phyloP scores from a whole-genome alignment of 140 eudicot genomes.

The Cichorium intybus region DNA sequence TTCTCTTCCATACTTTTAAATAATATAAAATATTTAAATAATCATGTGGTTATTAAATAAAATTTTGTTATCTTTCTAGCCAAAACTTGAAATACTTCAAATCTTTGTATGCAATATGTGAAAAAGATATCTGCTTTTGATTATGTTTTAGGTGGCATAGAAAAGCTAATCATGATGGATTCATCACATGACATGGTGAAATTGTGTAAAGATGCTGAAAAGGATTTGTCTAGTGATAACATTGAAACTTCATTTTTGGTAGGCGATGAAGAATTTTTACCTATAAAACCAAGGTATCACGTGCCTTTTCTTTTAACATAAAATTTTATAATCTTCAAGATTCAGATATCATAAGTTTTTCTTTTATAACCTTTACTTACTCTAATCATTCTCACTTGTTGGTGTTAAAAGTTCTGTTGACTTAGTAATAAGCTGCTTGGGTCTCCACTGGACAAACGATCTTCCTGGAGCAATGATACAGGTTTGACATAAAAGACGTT shows the following conservation, averaged over 20 bases:
- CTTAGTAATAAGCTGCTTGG: constrained; percentile 88
- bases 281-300: constrained; percentile 69
- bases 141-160: constrained; percentile 66
- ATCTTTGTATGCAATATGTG: too few species aligned
- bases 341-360: constrained; percentile 5
- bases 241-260: constrained; percentile 79
- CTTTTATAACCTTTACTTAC: constrained; percentile 11
- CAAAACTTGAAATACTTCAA: too few species aligned
- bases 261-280: constrained; percentile 91
- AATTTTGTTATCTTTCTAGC: too few species aligned
- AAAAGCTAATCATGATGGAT: constrained; percentile 92
- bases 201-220: constrained; percentile 63
- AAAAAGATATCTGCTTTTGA: too few species aligned
- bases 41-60: constrained; percentile 18
- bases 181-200: constrained; percentile 80
- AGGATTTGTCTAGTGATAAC: constrained; percentile 39
- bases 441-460: constrained; percentile 99
- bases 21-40: neutral
- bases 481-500: constrained; percentile 29
- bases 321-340: neutral
- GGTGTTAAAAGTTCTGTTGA: constrained; percentile 64
- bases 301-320: neutral
- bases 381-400: constrained; percentile 9
- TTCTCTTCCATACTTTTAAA: too few species aligned
- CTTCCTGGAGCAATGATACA: constrained; percentile 99